Evolutionary conservation across 371 early-diverging fungal species (phyloP).

Genomic region (Phascolomyces articulosus): DNA sequence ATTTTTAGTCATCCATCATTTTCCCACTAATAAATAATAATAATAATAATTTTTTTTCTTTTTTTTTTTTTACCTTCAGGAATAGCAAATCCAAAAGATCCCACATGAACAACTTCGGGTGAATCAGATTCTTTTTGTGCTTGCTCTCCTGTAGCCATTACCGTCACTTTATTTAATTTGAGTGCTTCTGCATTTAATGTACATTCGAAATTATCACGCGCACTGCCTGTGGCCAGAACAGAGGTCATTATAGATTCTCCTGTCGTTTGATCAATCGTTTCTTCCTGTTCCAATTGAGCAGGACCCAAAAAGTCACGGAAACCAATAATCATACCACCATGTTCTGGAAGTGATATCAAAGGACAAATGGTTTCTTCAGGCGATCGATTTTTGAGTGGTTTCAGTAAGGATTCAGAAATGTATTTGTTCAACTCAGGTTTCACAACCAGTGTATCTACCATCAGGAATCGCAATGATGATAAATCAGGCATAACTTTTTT

Average conservation of each 20-base stretch:
- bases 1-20: neutral
- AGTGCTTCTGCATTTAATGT: constrained; percentile 60
- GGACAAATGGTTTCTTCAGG: constrained; percentile 69
- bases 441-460: constrained; percentile 73
- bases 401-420: constrained; percentile 66
- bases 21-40: no score
- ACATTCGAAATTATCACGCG: constrained; percentile 60
- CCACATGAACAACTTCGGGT: constrained; percentile 27
- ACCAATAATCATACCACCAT: constrained; percentile 74
- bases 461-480: constrained; percentile 61
- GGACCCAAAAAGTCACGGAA: constrained; percentile 56
- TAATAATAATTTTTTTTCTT: no score
- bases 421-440: constrained; percentile 62
- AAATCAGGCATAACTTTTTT: constrained; percentile 68
- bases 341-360: constrained; percentile 71
- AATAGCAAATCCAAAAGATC: constrained; percentile 66
- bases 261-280: constrained; percentile 13
- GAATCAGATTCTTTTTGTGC: constrained; percentile 12
- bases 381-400: constrained; percentile 54
- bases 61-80: constrained; percentile 52
- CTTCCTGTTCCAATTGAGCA: constrained; percentile 36
- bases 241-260: constrained; percentile 23
- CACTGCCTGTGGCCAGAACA: constrained; percentile 42
- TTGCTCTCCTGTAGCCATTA: constrained; percentile 51
- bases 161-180: constrained; percentile 53